Base-by-base conservation (phyloP, 2,329 filamentous ascomycete genomes). In the Calonectria pseudoreteaudii region DNA sequence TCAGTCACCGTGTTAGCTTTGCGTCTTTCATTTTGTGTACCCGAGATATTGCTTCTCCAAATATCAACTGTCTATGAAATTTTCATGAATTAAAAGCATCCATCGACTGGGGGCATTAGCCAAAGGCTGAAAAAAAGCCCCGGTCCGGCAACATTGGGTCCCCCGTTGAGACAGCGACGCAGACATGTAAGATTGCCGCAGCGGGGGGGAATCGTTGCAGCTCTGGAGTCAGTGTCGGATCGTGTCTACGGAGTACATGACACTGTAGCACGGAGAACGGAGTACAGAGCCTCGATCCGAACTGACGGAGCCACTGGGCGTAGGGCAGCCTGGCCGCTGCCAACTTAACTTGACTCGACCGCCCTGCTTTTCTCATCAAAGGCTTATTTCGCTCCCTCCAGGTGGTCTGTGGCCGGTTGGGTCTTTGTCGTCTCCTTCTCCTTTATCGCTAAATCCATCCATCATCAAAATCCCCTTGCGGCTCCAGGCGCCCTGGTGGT, bases 101-200 rank as follows among this genome's bases (percentile, higher is more conserved):
- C 60, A 56, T 36, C n/a, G 30, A 41, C 30, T 20, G 34, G 64
- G 62, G 50, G 66, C 11, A 16, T 62, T 41, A 28, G 30, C 72
- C 71, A 66, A 58, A 60, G 36, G n/a, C n/a, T 47, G 28, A 38
- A 65, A 60, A 65, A 60, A 44, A 44, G 14, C 66, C 53, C 73
- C 74, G 67, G 77, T 77, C 71, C 60, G 56, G 49, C 64, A 70
- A 75, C 70, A 72, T 78, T 78, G 71, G 69, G 72, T 60, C 62
- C 56, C 68, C 53, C 69, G 75, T 79, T 80, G 77, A 79, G 79
- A 80, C 77, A 79, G 68, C 67, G 75, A 80, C 73, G 68, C 47
- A 69, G 68, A 74, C 71, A 67, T 72, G 58, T 68, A 72, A 74
- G 62, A 69, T 72, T 72, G 58, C 68, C 68, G 70, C 65, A 56